Evolutionary conservation across 306 rosid genomes (phyloP).

Genomic region (Hippophae rhamnoides): DNA sequence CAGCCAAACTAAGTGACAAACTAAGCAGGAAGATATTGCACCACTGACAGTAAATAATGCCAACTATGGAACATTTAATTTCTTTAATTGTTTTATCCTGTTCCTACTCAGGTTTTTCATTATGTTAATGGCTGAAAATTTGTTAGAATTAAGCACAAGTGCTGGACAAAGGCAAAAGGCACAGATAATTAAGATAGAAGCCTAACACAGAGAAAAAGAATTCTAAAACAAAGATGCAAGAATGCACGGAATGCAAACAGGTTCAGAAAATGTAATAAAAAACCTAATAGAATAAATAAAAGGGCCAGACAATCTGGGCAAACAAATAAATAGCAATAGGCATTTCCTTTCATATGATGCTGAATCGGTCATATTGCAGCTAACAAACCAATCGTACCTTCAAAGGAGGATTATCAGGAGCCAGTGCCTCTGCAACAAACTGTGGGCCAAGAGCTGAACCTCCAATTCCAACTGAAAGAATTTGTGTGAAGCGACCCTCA

Average conservation of each 20-base stretch:
- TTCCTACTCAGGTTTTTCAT: not conserved
- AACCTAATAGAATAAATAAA: too few species aligned
- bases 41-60: not conserved
- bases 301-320: too few species aligned
- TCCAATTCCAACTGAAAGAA: slow-evolving; percentile 87
- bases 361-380: not conserved
- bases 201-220: too few species aligned
- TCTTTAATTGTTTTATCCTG: not conserved
- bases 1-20: not conserved
- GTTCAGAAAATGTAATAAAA: too few species aligned
- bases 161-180: too few species aligned
- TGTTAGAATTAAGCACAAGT: too few species aligned
- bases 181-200: too few species aligned
- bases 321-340: not conserved
- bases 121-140: not conserved
- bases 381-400: slow-evolving; percentile 38
- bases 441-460: slow-evolving; percentile 99
- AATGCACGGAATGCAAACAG: too few species aligned
- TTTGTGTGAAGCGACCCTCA: slow-evolving; percentile 70
- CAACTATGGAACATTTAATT: not conserved
- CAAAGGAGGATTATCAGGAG: slow-evolving; percentile 95
- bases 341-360: not conserved
- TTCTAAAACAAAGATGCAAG: too few species aligned
- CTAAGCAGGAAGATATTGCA: not conserved
- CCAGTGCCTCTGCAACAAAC: slow-evolving; percentile 97